phyloP scores from a whole-genome alignment of 805 yeast genomes.

The Scheffersomyces coipomensis region DNA sequence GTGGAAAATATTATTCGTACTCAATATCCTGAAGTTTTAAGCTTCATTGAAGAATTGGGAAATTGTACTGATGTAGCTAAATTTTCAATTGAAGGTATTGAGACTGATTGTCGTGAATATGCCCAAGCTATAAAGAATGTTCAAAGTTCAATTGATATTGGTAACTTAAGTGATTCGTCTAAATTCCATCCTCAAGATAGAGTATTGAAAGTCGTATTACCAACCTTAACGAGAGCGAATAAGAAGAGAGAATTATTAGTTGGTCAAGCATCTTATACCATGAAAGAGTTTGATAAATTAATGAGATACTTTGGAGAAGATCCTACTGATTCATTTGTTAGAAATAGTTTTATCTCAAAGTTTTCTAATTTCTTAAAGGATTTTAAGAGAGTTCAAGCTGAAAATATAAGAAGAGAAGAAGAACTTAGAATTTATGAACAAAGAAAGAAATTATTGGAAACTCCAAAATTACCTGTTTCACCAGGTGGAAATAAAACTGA shows the following conservation, averaged over 20 bases:
- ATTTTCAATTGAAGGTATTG: slow-evolving; percentile 60
- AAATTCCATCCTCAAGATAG: slow-evolving; percentile 68
- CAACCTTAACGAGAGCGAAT: slow-evolving; percentile 54
- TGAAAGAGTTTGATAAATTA: slow-evolving; percentile 52
- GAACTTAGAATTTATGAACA: slow-evolving; percentile 70
- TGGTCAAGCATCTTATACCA: slow-evolving; percentile 50
- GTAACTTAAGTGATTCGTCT: slow-evolving; percentile 61
- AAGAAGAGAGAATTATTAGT: slow-evolving; percentile 49
- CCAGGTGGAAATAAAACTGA: slow-evolving; percentile 11
- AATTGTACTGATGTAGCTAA: slow-evolving; percentile 56
- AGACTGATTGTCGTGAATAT: slow-evolving; percentile 58
- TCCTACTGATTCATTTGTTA: slow-evolving; percentile 50
- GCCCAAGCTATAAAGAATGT: slow-evolving; percentile 49
- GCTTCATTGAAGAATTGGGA: slow-evolving; percentile 59
- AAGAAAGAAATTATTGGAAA: slow-evolving; percentile 62
- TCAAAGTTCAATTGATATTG: slow-evolving; percentile 53
- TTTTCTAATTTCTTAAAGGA: slow-evolving; percentile 59
- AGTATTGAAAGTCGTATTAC: slow-evolving; percentile 52
- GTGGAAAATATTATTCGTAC: slow-evolving; percentile 66
- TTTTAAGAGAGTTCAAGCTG: slow-evolving; percentile 63
- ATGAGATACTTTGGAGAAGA: slow-evolving; percentile 77
- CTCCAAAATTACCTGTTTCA: slow-evolving; percentile 24
- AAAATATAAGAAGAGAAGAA: slow-evolving; percentile 67
- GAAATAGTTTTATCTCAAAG: slow-evolving; percentile 60
- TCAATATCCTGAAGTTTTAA: slow-evolving; percentile 63